Conservation (phyloP, 148 eudicot genomes). For the Fagopyrum tataricum region DNA sequence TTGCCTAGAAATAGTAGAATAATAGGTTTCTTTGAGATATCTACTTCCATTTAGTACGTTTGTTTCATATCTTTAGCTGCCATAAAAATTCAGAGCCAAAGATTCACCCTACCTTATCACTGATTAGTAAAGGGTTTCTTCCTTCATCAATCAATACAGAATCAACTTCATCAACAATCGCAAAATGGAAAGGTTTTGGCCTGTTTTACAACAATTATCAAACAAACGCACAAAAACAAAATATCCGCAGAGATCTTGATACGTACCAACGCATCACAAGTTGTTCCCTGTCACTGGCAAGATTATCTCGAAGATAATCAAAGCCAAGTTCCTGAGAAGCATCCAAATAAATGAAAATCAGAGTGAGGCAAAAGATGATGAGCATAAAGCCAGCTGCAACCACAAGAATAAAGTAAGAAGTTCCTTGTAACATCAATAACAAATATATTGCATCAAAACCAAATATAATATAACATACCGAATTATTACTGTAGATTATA, state of each 20-base stretch:
- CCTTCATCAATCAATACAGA: conserved; percentile 99
- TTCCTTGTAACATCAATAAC: not conserved
- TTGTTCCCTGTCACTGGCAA: conserved; percentile 57
- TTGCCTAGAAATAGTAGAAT: conserved; percentile 45
- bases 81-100: not conserved
- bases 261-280: conserved; percentile 95
- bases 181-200: conserved; percentile 99
- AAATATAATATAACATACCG: conserved; percentile 47
- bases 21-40: conserved; percentile 8
- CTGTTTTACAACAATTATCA: conserved; percentile 30
- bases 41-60: not conserved
- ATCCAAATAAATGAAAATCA: conserved; percentile 13
- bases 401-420: not conserved
- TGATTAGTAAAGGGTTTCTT: conserved; percentile 86
- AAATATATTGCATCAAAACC: not conserved
- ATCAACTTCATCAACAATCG: conserved; percentile 97
- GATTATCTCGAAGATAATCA: conserved; percentile 97
- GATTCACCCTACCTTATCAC: conserved; percentile 60
- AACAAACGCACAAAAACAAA: conserved; percentile 11
- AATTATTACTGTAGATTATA: conserved; percentile 92
- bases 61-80: not conserved
- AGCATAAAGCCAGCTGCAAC: not conserved
- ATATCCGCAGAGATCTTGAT: not conserved
- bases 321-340: conserved; percentile 86
- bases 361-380: not conserved